phyloP scores from a whole-genome alignment of 2,329 filamentous ascomycete genomes.

The Diaporthe helianthi region DNA sequence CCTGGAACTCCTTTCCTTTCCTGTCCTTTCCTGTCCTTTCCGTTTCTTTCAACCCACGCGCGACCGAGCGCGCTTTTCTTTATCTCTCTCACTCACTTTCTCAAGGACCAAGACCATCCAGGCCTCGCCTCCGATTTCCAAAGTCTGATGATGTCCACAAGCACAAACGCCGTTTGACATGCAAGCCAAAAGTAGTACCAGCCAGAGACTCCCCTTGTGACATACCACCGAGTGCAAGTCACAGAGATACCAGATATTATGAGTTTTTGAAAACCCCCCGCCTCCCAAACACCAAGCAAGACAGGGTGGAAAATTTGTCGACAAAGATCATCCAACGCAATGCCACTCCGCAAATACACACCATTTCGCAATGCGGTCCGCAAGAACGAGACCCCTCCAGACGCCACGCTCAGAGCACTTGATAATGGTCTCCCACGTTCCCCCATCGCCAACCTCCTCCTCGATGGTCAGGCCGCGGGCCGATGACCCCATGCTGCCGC shows the following conservation, averaged over 20 bases:
- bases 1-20: constrained; percentile 17
- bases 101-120: neutral
- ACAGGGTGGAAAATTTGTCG: neutral
- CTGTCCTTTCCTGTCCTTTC: too few species aligned
- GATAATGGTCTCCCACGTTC: constrained; percentile 88
- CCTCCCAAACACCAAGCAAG: neutral
- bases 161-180: constrained; percentile 21
- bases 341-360: constrained; percentile 93
- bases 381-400: constrained; percentile 83
- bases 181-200: constrained; percentile 16
- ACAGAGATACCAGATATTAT: constrained; percentile 29
- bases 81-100: too few species aligned
- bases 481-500: constrained; percentile 51
- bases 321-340: constrained; percentile 49
- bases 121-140: neutral
- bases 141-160: constrained; percentile 15
- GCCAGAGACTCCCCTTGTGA: neutral
- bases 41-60: neutral
- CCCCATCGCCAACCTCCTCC: constrained; percentile 72
- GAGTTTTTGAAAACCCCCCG: neutral
- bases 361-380: constrained; percentile 84
- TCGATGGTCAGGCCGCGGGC: constrained; percentile 42
- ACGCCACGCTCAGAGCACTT: constrained; percentile 84
- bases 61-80: neutral
- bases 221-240: neutral